phyloP scores from a whole-genome alignment of 2,329 filamentous ascomycete species.

The Leptographium galeiforme region DNA sequence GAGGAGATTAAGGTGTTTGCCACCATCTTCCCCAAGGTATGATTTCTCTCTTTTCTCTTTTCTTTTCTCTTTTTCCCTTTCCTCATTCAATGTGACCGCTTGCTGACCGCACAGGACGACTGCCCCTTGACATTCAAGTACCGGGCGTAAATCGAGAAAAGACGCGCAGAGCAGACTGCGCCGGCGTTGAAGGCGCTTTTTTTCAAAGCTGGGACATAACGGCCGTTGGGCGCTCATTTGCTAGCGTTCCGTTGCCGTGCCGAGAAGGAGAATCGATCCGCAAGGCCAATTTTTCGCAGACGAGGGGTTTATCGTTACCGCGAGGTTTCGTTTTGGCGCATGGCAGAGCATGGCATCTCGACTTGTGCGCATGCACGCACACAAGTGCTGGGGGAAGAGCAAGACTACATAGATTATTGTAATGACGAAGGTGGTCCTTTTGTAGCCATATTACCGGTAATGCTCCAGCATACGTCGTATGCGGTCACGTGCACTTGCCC shows the following conservation, averaged over 20 bases:
- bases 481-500: no score
- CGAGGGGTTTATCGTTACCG: not conserved
- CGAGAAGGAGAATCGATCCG: not conserved
- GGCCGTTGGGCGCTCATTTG: not conserved
- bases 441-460: no score
- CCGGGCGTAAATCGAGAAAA: slow-evolving; percentile 14
- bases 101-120: slow-evolving; percentile 48
- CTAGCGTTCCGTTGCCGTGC: not conserved
- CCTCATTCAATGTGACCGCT: no score
- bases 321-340: not conserved
- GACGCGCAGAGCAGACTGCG: not conserved
- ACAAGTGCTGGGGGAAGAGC: not conserved
- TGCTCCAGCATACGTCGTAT: no score
- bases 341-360: not conserved
- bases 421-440: no score
- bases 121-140: slow-evolving; percentile 63
- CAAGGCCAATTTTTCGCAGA: not conserved
- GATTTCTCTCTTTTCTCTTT: slow-evolving; percentile 16
- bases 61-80: no score
- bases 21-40: slow-evolving; percentile 90
- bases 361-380: not conserved
- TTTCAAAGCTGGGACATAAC: not conserved
- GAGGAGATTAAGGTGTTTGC: slow-evolving; percentile 98
- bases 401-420: no score
- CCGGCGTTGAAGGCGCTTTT: not conserved